Percentiles rank a stretch among this genome's conserved stretches.
Evolutionary conservation across 148 eudicot species (phyloP).

Genomic region (Beta vulgaris): DNA sequence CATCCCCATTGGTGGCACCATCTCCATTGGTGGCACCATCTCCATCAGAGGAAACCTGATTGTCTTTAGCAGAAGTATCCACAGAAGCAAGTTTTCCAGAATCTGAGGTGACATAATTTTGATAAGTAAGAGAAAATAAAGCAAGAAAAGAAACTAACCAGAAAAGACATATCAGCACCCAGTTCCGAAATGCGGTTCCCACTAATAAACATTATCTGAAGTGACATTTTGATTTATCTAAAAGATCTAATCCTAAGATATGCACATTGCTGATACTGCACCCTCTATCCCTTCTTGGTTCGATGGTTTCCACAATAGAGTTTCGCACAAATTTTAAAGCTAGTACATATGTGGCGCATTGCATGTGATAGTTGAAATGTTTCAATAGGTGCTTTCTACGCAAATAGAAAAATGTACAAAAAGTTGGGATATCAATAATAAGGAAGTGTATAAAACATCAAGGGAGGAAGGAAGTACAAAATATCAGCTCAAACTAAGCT

Average conservation of each 20-base stretch:
- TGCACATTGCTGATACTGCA: not conserved
- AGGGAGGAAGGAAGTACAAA: too few species aligned
- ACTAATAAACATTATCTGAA: not conserved
- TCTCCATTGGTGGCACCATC: not conserved
- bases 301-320: too few species aligned
- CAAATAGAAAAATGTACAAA: too few species aligned
- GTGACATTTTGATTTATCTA: not conserved
- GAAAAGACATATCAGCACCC: not conserved
- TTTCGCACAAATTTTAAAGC: too few species aligned
- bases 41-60: constrained; percentile 1
- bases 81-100: constrained; percentile 10
- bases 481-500: not conserved
- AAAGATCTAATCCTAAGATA: not conserved
- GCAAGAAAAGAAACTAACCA: not conserved
- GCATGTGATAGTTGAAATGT: too few species aligned
- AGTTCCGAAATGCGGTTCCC: not conserved
- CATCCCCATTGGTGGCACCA: not conserved
- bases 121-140: not conserved
- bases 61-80: constrained; percentile 16
- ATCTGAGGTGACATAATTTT: constrained; percentile 7
- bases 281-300: too few species aligned
- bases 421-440: too few species aligned
- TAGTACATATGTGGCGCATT: too few species aligned
- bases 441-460: too few species aligned
- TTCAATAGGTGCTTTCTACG: too few species aligned